Conservation (phyloP, 2,329 filamentous ascomycete genomes). For the Cercospora beticola region DNA sequence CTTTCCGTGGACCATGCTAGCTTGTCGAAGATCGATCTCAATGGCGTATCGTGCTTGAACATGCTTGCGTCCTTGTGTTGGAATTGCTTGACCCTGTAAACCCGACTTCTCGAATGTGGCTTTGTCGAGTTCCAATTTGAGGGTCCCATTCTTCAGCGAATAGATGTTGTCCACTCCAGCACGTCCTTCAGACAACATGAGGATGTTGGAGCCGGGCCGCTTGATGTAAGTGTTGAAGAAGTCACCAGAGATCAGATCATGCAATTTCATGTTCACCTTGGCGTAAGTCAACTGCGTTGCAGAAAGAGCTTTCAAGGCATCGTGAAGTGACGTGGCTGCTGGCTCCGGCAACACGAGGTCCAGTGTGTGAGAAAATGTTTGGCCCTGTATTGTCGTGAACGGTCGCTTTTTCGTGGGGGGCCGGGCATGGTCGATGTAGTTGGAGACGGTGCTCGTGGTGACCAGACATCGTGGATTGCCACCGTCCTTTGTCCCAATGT, state of each 20-base stretch:
- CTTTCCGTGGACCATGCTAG: slow-evolving; percentile 79
- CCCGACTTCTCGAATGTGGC: slow-evolving; percentile 81
- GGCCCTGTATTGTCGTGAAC: slow-evolving; percentile 66
- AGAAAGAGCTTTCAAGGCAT: background rate
- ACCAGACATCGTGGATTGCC: slow-evolving; percentile 65
- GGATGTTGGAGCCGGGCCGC: slow-evolving; percentile 52
- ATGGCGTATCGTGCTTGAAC: slow-evolving; percentile 73
- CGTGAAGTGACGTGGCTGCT: slow-evolving; percentile 15
- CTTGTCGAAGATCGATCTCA: slow-evolving; percentile 69
- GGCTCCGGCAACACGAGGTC: slow-evolving; percentile 67
- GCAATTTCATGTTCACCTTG: slow-evolving; percentile 69
- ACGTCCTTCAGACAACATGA: slow-evolving; percentile 81
- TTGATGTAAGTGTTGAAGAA: slow-evolving; percentile 89
- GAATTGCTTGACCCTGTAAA: slow-evolving; percentile 68
- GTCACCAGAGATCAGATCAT: slow-evolving; percentile 67
- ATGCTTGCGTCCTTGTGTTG: slow-evolving; percentile 60
- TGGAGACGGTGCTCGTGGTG: slow-evolving; percentile 64
- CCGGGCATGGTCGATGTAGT: slow-evolving; percentile 69
- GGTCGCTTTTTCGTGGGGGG: slow-evolving; percentile 72
- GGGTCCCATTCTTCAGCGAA: slow-evolving; percentile 66
- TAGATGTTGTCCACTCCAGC: slow-evolving; percentile 68
- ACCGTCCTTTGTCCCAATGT: slow-evolving; percentile 16
- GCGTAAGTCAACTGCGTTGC: slow-evolving; percentile 54
- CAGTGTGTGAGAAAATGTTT: slow-evolving; percentile 68
- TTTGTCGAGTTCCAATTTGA: slow-evolving; percentile 76